Conservation (phyloP, 208 protist species). For the Leptomonas seymouri region DNA sequence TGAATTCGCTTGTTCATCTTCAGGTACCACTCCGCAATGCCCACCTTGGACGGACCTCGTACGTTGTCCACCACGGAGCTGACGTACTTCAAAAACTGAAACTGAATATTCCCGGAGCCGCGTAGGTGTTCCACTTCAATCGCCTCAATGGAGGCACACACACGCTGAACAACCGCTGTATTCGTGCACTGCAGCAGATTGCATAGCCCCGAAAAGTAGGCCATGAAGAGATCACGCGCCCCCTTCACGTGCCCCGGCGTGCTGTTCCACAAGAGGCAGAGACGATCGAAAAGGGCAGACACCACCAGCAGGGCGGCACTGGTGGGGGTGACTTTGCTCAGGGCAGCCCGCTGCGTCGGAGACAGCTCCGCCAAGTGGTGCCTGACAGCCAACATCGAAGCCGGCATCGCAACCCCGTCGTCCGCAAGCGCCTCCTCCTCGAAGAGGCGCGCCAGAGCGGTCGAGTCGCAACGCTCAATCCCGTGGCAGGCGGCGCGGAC, state of each 20-base stretch:
- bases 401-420: not conserved
- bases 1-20: conserved; percentile 51
- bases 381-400: conserved; percentile 7
- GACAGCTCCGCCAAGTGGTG: conserved; percentile 25
- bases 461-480: conserved; percentile 63
- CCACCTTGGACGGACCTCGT: conserved; percentile 59
- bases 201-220: conserved; percentile 80
- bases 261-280: conserved; percentile 67
- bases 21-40: conserved; percentile 82
- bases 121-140: conserved; percentile 77
- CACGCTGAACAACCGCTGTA: conserved; percentile 66
- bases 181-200: conserved; percentile 78
- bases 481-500: conserved; percentile 59
- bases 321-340: conserved; percentile 60
- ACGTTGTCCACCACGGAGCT: conserved; percentile 55
- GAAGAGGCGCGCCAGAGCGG: conserved; percentile 40
- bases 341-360: conserved; percentile 19
- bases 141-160: conserved; percentile 84
- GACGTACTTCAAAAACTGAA: conserved; percentile 76
- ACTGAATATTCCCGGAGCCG: conserved; percentile 46
- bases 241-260: conserved; percentile 33
- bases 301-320: conserved; percentile 77
- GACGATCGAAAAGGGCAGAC: conserved; percentile 73
- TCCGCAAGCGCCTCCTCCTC: conserved; percentile 36
- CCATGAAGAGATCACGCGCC: conserved; percentile 52